Evolutionary conservation across 2,329 filamentous ascomycete genomes (phyloP).

Genomic region (Cephalotrichum gorgonifer): DNA sequence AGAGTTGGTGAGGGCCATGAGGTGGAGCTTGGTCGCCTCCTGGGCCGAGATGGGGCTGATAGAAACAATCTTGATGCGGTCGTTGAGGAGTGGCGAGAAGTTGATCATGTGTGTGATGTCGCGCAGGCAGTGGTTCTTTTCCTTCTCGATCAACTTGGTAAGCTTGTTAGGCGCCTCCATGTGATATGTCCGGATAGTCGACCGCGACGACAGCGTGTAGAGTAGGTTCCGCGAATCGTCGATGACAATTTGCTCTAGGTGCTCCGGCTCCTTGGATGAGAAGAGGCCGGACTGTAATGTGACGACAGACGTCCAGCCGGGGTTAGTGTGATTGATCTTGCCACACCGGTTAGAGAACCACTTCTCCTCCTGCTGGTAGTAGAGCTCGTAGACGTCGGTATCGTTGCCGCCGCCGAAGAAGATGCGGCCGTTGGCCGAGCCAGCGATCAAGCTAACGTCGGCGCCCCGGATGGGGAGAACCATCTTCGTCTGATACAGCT

Average conservation of each 20-base stretch:
- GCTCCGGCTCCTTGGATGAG: constrained; percentile 44
- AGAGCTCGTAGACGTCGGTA: constrained; percentile 86
- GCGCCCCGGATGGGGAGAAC: constrained; percentile 64
- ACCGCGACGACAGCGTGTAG: constrained; percentile 81
- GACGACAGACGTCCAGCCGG: constrained; percentile 57
- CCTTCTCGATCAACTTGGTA: constrained; percentile 56
- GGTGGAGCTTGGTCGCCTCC: constrained; percentile 73
- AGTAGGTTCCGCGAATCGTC: constrained; percentile 83
- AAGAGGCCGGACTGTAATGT: constrained; percentile 38
- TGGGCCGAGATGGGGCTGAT: constrained; percentile 74
- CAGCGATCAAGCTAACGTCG: constrained; percentile 68
- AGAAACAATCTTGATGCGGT: constrained; percentile 64
- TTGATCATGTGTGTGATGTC: constrained; percentile 83
- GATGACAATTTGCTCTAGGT: constrained; percentile 68
- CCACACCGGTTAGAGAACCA: constrained; percentile 89
- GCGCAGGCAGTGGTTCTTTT: constrained; percentile 47
- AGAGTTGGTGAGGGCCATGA: constrained; percentile 83
- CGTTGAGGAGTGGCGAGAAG: constrained; percentile 59
- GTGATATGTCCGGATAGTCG: constrained; percentile 85
- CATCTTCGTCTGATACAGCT: constrained; percentile 85
- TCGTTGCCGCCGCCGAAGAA: constrained; percentile 79
- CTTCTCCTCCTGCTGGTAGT: constrained; percentile 92
- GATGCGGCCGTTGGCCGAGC: constrained; percentile 77
- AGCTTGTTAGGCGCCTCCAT: constrained; percentile 58
- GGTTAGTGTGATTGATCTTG: constrained; percentile 79